Evolutionary conservation across 805 yeast species (phyloP), one percentile per base, ranked within the genome.

Genomic region (Lipomyces yamanashiensis): DNA sequence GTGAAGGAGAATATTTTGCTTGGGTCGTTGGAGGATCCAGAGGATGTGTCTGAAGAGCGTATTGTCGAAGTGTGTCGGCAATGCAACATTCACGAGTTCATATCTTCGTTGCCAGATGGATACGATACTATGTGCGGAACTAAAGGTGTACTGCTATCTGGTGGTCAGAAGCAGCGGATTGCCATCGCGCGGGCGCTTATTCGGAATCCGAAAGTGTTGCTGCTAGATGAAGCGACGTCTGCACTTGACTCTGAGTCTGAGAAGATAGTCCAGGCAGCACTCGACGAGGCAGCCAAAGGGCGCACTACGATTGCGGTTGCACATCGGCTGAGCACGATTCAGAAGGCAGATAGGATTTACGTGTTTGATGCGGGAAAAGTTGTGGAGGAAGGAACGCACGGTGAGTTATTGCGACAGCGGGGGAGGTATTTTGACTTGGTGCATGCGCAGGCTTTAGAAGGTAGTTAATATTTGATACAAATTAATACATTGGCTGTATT

Each of bases 261-360:
- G 74, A 77, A 85, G 7, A 81, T 82, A 72, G 87, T 88, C 61
- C 92, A 88, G 73, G 67, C 76, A 7, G 87, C 91, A 6, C 85
- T 85, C 63, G 78, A 78, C 10, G 75, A 75, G 10, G 90, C 88
- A 68, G 88, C 89, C 67, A 60, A 75, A 9, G 77, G 84, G 28
- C 85, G 92, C 70, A 87, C 92, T 1, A 85, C 88, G 49, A 76
- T 88, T 66, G 88, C 92, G 72, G 87, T 88, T 75, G 92, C 92
- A 10, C 93, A 88, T 74, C 78, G 93, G 71, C 79, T 88, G 76
- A 82, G 82, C 68, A 85, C 89, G 0, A 85, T 85, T 65, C 74
- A 78, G 52, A 79, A 80, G 61, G 82, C 91, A 0, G 78, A 81
- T 55, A 77, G 76, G 55, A 84, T 87, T 19, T 80, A 81, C 53